These are phyloP conservation scores for Colletotrichum sp. DNA, from an alignment of 2,329 filamentous ascomycete genomes.

Conservation along the genomic window DNA sequence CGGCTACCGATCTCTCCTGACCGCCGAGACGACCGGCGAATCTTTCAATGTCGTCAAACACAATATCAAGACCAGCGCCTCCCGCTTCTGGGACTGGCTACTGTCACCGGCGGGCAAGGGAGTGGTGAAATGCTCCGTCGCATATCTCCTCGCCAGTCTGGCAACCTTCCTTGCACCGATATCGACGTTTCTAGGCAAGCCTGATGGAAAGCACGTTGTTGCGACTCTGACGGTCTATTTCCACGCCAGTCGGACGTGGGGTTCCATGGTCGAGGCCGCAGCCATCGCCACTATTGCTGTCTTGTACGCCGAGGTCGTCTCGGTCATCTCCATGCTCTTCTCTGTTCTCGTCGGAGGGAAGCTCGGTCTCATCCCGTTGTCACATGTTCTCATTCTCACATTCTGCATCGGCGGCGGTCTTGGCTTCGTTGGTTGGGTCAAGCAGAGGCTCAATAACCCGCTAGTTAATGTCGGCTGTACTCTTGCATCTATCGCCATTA, in stretches of 20 bases:
- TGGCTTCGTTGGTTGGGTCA: conserved; percentile 87
- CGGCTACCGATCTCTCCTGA: conserved; percentile 37
- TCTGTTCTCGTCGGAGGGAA: conserved; percentile 66
- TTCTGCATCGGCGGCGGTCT: conserved; percentile 87
- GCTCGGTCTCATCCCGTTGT: conserved; percentile 69
- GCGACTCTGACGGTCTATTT: conserved; percentile 96
- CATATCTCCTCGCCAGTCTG: conserved; percentile 85
- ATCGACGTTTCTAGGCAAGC: conserved; percentile 75
- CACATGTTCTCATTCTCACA: conserved; percentile 79
- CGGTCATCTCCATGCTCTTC: conserved; percentile 86
- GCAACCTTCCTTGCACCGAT: conserved; percentile 82
- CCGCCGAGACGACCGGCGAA: conserved; percentile 38
- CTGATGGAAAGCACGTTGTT: conserved; percentile 93
- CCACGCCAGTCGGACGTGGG: conserved; percentile 83
- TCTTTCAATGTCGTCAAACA: conserved; percentile 37
- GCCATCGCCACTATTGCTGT: conserved; percentile 80
- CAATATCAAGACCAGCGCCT: conserved; percentile 40
- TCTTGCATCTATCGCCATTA: conserved; percentile 84
- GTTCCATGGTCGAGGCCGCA: conserved; percentile 88
- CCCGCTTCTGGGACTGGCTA: conserved; percentile 62
- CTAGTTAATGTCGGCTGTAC: conserved; percentile 86
- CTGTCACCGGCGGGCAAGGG: conserved; percentile 77
- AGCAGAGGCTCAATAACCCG: conserved; percentile 78
- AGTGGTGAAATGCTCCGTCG: conserved; percentile 89
- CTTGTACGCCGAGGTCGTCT: conserved; percentile 71